Conservation (phyloP, 352 stramenopile species). For the Pelagophyceae sp. region DNA sequence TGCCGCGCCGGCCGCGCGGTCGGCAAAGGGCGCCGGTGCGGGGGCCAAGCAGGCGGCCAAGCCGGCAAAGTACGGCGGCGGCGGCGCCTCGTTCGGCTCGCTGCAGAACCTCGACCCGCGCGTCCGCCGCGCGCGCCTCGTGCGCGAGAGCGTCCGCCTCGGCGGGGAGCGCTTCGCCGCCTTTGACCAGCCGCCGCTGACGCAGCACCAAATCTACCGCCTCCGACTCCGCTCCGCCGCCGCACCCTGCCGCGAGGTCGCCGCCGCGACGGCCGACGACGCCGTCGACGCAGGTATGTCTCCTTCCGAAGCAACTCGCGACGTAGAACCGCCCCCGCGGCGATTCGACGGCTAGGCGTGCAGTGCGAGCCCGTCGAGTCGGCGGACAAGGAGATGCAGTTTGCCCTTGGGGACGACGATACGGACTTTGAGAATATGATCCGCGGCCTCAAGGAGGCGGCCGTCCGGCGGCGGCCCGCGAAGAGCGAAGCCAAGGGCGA, state of each 20-base stretch:
- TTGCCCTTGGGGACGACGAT: conserved; percentile 1
- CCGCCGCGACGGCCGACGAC: neutral
- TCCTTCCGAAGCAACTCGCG: too few relatives aligned
- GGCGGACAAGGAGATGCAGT: conserved; percentile 4
- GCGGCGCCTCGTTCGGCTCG: neutral
- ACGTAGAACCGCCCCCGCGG: too few relatives aligned
- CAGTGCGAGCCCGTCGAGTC: neutral
- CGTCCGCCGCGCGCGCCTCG: neutral
- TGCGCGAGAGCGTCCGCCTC: neutral
- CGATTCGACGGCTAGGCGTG: too few relatives aligned
- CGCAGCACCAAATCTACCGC: conserved; percentile 1
- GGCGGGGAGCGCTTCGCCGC: neutral
- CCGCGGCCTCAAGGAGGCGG: neutral
- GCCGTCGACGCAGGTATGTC: neutral
- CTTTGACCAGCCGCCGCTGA: conserved; percentile 8
- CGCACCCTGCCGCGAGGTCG: neutral
- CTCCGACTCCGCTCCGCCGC: neutral
- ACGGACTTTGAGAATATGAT: conserved; percentile 15
- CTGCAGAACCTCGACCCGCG: neutral
- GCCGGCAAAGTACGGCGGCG: neutral
- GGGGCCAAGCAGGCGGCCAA: neutral
- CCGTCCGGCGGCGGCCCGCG: too few relatives aligned
- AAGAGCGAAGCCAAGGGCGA: neutral
- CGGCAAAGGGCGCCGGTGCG: neutral
- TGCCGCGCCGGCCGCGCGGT: too few relatives aligned